A percentile compares a stretch with the other conserved stretches of the same genome.
phyloP scores from a whole-genome alignment of 176 grass and related monocot genomes.

The Eremochloa ophiuroides region DNA sequence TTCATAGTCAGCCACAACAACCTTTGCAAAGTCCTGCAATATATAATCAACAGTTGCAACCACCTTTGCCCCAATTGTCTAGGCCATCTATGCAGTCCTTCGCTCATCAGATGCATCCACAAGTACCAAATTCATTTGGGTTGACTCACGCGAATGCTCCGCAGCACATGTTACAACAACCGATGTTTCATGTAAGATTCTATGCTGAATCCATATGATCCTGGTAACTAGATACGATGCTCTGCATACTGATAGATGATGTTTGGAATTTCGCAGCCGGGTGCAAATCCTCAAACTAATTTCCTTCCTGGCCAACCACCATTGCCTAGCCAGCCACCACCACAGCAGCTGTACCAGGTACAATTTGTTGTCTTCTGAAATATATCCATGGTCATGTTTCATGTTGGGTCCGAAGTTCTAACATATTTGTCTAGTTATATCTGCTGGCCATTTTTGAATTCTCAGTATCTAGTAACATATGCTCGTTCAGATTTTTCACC shows the following conservation, averaged over 20 bases:
- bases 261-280: conserved; percentile 50
- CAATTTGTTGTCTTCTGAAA: conserved; percentile 14
- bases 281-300: conserved; percentile 60
- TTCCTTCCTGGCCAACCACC: conserved; percentile 67
- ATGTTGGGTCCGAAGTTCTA: background rate
- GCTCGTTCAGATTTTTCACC: background rate
- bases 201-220: conserved; percentile 15
- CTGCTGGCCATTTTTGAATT: background rate
- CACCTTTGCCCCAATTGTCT: conserved; percentile 66
- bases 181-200: conserved; percentile 68
- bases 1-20: conserved; percentile 49
- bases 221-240: background rate
- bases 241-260: conserved; percentile 30
- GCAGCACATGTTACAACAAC: conserved; percentile 68
- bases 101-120: conserved; percentile 51
- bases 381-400: background rate
- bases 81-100: conserved; percentile 70
- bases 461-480: background rate
- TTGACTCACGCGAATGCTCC: conserved; percentile 45
- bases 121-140: conserved; percentile 50
- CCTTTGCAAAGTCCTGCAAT: conserved; percentile 67
- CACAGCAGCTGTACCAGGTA: conserved; percentile 86
- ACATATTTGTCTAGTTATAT: background rate
- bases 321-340: conserved; percentile 64
- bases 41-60: conserved; percentile 77